Base-by-base conservation (phyloP, 2,329 filamentous ascomycete genomes). In the Colletotrichum abscissum region DNA sequence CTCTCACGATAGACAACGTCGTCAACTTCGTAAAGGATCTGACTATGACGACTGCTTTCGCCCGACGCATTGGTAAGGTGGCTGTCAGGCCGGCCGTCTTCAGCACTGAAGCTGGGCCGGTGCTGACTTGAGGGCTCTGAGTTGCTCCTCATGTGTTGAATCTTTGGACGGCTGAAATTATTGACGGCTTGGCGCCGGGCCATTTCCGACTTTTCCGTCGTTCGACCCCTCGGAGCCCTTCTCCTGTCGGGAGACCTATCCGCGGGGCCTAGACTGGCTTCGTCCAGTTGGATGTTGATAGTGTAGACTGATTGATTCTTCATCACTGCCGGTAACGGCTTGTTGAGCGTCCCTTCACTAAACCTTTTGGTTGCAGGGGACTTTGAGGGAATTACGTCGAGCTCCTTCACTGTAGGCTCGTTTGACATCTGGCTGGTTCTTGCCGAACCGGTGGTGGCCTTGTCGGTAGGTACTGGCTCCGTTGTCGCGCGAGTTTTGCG, bases 291-390 rank as follows among this genome's bases (percentile, higher is more conserved):
- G 8, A 73, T 75, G 4, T 74, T 72, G 54, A 75, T 75, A 33
- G 73, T 73, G 30, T 75, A 75, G 9, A 75, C 66, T 14, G 72
- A 75, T 14, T 73, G 19, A 11, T 74, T 72, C 52, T 63, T 71
- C 6, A 42, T 28, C 7, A 81, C 75, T 4, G 73, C 69, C 5
- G 80, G 79, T 11, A 81, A 72, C 0, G 80, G 80, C 62, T 81
- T 81, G 74, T 81, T 81, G 19, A 81, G 67, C 3, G 24, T 66
- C 11, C 24, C 38, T 8, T 57, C 56, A 46, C 62, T 66, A 38
- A 66, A 71, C 16, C 55, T 56, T 38, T 35, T 73, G 7, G 28
- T 14, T 24, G 35, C 35, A 4, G 62, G 67, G 26, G 24, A 57
- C 46, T 67, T 66, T 4, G n/a, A n/a, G 4, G 56, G 30, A 19